These are phyloP conservation scores for Calonectria pseudoreteaudii DNA, from an alignment of 2,329 filamentous ascomycete genomes.

Conservation along the genomic window DNA sequence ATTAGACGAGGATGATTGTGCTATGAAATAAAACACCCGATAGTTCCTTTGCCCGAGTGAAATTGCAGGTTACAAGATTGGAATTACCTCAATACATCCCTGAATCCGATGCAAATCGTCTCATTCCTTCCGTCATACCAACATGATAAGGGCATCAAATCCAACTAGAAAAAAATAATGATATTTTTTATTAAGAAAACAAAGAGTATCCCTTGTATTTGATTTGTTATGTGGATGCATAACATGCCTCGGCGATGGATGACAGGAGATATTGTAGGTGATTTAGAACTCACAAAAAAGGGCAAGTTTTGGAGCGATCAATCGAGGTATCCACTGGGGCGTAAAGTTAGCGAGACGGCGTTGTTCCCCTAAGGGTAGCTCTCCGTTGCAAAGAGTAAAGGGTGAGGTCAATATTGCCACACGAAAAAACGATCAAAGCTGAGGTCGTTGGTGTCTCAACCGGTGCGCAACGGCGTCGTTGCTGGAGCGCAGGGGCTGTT, in stretches of 20 bases:
- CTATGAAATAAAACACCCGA: background rate
- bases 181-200: no score
- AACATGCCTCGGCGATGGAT: no score
- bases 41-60: background rate
- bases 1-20: background rate
- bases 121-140: background rate
- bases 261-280: background rate
- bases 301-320: background rate
- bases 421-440: background rate
- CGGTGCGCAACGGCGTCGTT: background rate
- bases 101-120: background rate
- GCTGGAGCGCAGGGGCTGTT: background rate
- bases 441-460: background rate
- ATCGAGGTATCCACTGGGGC: background rate
- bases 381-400: background rate
- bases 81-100: background rate
- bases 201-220: background rate
- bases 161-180: background rate
- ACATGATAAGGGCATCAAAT: background rate
- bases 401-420: background rate
- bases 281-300: background rate
- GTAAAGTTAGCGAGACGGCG: background rate
- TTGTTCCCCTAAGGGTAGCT: background rate
- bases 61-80: background rate
- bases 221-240: background rate